A percentile compares a stretch with the other conserved stretches of the same genome.
Conservation (phyloP, 2,329 filamentous ascomycete species). For the Aspergillus pseudotamarii region DNA sequence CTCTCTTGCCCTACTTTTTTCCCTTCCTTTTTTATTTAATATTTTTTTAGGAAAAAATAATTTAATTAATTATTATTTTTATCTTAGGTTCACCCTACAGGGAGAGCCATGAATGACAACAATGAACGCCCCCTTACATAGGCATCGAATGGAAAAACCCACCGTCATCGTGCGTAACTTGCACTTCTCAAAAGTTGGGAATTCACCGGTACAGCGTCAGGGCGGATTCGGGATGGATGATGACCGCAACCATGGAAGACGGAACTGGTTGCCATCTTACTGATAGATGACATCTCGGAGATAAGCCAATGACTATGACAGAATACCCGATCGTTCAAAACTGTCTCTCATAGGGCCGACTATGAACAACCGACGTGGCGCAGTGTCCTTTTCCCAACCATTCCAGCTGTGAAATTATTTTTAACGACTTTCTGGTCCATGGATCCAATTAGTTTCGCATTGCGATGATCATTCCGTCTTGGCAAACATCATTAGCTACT, state of each 20-base stretch:
- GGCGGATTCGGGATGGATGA: background rate
- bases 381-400: background rate
- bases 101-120: background rate
- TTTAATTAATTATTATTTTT: background rate
- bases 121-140: conserved; percentile 12
- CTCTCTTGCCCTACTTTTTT: conserved; percentile 1
- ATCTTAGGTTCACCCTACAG: background rate
- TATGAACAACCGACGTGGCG: conserved; percentile 1
- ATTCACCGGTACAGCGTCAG: background rate
- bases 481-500: conserved; percentile 17
- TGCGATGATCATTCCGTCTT: conserved; percentile 17
- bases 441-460: conserved; percentile 5
- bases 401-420: background rate
- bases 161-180: too few species aligned
- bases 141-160: too few species aligned
- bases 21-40: background rate
- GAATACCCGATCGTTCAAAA: background rate
- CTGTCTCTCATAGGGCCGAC: background rate
- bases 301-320: background rate
- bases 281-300: background rate
- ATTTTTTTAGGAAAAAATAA: background rate
- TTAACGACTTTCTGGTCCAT: conserved; percentile 2
- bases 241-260: background rate
- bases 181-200: background rate
- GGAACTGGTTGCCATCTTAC: background rate